Evolutionary conservation across 495 filamentous ascomycete species (phyloP).

Genomic region (Penicillium goetzii): DNA sequence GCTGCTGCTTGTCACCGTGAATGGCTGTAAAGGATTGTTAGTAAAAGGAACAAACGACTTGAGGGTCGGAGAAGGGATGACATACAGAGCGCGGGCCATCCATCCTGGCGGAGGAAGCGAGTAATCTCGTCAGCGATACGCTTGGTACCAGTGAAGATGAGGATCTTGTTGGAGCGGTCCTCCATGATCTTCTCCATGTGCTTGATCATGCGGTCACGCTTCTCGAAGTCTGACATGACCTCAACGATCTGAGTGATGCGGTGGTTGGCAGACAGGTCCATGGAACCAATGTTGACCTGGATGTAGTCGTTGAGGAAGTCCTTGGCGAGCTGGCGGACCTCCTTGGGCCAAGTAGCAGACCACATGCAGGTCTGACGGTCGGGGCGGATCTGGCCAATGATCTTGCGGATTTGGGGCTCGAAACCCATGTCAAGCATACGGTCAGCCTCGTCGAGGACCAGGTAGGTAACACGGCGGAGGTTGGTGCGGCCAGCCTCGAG

Average conservation of each 20-base stretch:
- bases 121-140: constrained; percentile 98
- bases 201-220: constrained; percentile 96
- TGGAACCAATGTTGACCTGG: constrained; percentile 97
- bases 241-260: constrained; percentile 98
- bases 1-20: constrained; percentile 99
- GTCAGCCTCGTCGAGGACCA: constrained; percentile 98
- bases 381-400: constrained; percentile 94
- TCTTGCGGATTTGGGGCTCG: constrained; percentile 98
- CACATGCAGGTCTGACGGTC: constrained; percentile 99
- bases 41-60: constrained; percentile 19
- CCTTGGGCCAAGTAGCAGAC: constrained; percentile 99
- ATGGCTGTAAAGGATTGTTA: constrained; percentile 70
- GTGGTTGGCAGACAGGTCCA: constrained; percentile 96
- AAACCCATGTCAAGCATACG: constrained; percentile 99
- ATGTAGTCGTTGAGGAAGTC: constrained; percentile 97
- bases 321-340: constrained; percentile 91
- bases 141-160: constrained; percentile 98
- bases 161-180: constrained; percentile 85
- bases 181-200: constrained; percentile 99
- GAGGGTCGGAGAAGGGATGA: constrained; percentile 18
- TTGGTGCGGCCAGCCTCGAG: constrained; percentile 96
- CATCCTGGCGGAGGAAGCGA: constrained; percentile 96
- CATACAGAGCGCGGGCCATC: constrained; percentile 97
- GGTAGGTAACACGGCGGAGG: constrained; percentile 95
- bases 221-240: constrained; percentile 93